Evolutionary conservation across 1,284 basidiomycete genomes (phyloP), one percentile per base, ranked within the genome.

Genomic region (Moesziomyces sp.): DNA sequence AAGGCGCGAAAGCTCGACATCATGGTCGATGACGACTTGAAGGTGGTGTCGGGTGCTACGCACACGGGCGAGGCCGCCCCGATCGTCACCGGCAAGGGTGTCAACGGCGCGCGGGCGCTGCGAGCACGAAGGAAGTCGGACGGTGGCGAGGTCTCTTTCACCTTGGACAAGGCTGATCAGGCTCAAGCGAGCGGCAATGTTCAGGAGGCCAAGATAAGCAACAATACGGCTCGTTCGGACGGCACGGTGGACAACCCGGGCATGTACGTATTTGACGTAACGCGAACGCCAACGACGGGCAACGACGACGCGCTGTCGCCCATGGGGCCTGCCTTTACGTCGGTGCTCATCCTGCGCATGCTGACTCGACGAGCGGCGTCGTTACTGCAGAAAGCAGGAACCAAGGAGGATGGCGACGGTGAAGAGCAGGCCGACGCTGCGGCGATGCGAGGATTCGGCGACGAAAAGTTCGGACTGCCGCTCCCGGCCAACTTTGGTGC

Each of bases 171-270:
- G 44, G 40, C 38, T 21, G 46, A n/a, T 16, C 43, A 38, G 30
- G 46, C 34, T 21, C 10, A 28, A n/a, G 53, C 38, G n/a, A 66
- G 56, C 5, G 59, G 54, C 13, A 9, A 14, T 9, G 48, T 11
- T 57, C 52, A 51, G 43, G 30, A 34, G 75, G 44, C 23, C 35
- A 14, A 35, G 53, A 74, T 50, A 30, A 47, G 42, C 2, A 23
- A 26, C 49, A 61, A 16, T 52, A 57, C 30, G 46, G 58, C 51
- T 5, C 67, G 65, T 4, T 60, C 75, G 14, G 44, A n/a, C 35
- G 77, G 76, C 34, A 83, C 82, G 18, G 45, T 78, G 6, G 81
- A 83, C 54, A 62, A 73, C 23, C 81, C 80, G 0, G 81, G 79
- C 18, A 11, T 50, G 46, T 55, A 82, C 35, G 54, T 65, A 2